Conservation (phyloP, 345 rosid species). For the Populus euphratica region DNA sequence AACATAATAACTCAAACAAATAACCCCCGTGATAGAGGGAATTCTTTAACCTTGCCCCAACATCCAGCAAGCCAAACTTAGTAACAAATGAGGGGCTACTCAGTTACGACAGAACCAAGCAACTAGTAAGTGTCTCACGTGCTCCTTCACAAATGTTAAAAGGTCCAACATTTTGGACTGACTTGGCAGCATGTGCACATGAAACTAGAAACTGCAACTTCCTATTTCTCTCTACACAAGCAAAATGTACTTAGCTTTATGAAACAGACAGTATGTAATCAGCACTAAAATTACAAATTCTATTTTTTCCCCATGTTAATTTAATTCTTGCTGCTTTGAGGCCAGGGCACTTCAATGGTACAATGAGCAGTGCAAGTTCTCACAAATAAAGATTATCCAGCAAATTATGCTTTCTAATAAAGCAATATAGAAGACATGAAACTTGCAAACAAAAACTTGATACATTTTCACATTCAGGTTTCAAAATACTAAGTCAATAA, state of each 20-base stretch:
- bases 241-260: too few relatives aligned
- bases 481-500: too few relatives aligned
- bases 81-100: neutral
- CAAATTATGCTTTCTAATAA: neutral
- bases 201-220: too few relatives aligned
- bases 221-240: too few relatives aligned
- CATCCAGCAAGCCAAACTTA: neutral
- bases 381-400: neutral
- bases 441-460: too few relatives aligned
- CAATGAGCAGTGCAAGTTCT: neutral
- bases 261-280: too few relatives aligned
- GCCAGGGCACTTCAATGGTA: neutral
- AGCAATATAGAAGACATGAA: neutral
- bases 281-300: too few relatives aligned
- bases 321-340: neutral
- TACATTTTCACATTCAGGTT: too few relatives aligned
- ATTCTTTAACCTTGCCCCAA: neutral
- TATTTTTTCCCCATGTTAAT: too few relatives aligned
- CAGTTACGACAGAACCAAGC: neutral
- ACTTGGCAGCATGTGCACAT: too few relatives aligned
- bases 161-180: neutral
- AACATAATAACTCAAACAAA: too few relatives aligned
- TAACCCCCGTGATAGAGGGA: too few relatives aligned
- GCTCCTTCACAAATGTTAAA: neutral
- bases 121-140: neutral